Conservation (phyloP, 192 early-diverging fungal genomes). For the Chytriomyces sp. region DNA sequence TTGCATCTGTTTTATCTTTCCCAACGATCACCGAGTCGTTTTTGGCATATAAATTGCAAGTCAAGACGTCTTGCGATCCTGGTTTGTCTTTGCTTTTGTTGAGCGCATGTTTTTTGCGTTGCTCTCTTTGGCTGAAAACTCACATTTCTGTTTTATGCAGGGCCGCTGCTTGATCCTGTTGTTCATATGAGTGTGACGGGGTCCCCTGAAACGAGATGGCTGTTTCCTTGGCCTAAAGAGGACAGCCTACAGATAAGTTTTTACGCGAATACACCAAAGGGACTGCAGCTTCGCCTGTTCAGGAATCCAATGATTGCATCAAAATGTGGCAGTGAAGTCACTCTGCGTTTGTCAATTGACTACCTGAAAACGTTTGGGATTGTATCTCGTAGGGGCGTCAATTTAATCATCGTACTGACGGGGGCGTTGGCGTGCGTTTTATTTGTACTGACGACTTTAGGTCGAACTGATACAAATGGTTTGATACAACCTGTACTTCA, state of each 20-base stretch:
- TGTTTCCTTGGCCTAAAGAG: background rate
- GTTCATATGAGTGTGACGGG: slow-evolving; percentile 18
- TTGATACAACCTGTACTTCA: too few relatives aligned
- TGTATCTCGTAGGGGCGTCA: background rate
- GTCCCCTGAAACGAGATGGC: slow-evolving; percentile 2
- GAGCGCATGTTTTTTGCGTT: background rate
- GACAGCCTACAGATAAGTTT: background rate
- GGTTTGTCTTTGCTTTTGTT: background rate
- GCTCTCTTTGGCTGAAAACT: background rate
- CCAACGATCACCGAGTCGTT: slow-evolving; percentile 7
- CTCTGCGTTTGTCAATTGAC: background rate
- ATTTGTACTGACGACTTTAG: background rate
- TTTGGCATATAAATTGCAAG: background rate
- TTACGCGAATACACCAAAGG: background rate
- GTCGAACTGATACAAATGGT: too few relatives aligned
- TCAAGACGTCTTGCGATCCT: background rate
- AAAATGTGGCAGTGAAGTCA: background rate
- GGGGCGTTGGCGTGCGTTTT: background rate
- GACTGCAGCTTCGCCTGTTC: slow-evolving; percentile 1
- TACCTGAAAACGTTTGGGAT: background rate
- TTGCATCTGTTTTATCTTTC: background rate
- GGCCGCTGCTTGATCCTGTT: background rate
- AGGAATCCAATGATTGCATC: background rate
- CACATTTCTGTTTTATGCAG: background rate
- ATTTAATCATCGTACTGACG: background rate